These are phyloP conservation scores for Cladosporium phlei DNA, from an alignment of 2,329 filamentous ascomycete species.

Conservation along the genomic window DNA sequence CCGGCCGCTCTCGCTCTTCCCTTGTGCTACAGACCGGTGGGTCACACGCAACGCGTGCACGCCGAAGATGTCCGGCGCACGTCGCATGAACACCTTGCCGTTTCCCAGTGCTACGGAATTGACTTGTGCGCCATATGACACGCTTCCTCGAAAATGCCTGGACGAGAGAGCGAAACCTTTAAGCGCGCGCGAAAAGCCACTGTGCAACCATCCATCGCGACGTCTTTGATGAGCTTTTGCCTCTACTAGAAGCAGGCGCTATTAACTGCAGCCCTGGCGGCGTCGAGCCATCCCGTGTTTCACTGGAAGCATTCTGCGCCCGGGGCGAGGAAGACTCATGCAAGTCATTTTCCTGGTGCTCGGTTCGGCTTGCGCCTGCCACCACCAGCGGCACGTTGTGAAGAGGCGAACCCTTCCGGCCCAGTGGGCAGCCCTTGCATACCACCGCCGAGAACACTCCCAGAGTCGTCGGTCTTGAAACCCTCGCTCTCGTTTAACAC, in stretches of 20 bases:
- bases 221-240: not conserved
- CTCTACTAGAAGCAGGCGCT: not conserved
- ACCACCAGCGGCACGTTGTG: slow-evolving; percentile 17
- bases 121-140: slow-evolving; percentile 10
- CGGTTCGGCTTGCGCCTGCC: slow-evolving; percentile 30
- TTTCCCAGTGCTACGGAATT: slow-evolving; percentile 9
- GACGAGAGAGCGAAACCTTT: slow-evolving; percentile 2
- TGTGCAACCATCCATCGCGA: slow-evolving; percentile 2
- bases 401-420: slow-evolving; percentile 13
- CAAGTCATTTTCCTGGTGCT: slow-evolving; percentile 26
- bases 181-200: slow-evolving; percentile 6
- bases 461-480: slow-evolving; percentile 49
- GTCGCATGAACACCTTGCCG: slow-evolving; percentile 16
- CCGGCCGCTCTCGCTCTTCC: slow-evolving; percentile 4
- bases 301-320: slow-evolving; percentile 6
- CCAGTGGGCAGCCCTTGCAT: slow-evolving; percentile 1
- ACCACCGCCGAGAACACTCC: slow-evolving; percentile 7
- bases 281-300: slow-evolving; percentile 1
- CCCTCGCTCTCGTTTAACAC: slow-evolving; percentile 77
- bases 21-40: slow-evolving; percentile 11
- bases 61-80: slow-evolving; percentile 23
- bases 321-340: slow-evolving; percentile 18
- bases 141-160: slow-evolving; percentile 1
- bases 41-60: slow-evolving; percentile 9
- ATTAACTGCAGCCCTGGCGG: slow-evolving; percentile 10